Evolutionary conservation across 352 stramenopile genomes (phyloP), one percentile per base, ranked within the genome.

Genomic region (Nothophytophthora sp.): DNA sequence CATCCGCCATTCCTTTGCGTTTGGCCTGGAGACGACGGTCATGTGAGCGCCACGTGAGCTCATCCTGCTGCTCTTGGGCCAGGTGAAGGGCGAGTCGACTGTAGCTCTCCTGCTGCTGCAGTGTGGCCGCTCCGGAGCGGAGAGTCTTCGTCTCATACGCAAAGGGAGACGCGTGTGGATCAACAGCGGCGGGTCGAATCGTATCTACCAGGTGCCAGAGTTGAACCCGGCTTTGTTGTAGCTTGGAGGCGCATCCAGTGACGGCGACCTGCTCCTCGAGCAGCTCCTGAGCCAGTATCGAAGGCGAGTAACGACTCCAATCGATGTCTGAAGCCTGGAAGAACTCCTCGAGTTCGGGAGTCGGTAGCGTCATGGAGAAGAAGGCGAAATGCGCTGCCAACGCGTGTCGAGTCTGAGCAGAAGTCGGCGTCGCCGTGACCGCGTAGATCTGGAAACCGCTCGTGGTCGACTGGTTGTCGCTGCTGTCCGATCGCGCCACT

Each of bases 361-460:
- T 34, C 6, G 46, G 25, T 24, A 63, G 8, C 10, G 23, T n/a
- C 16, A 73, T 16, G 0, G 16, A 13, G 10, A 81, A 73, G 11
- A 81, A 46, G 0, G 49, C 41, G 25, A 81, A 54, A 9, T 71
- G 30, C 23, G 51, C 25, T 10, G 45, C 53, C 0, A 66, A 24
- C 2, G 19, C 39, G 32, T 76, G 54, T 23, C 67, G 63, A 20
- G 42, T 13, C 11, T 28, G 16, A 0, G 49, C 22, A 11, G 42
- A 19, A 7, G 73, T 50, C 4, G 48, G 12, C 12, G 33, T 57
- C 1, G 63, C 16, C 5, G 72, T 60, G 3, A 86, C 60, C 0
- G 62, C 74, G 25, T 80, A 83, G 2, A 88, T 33, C 40, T 82
- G 77, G 37, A 88, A 88, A 0, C n/a, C 37, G 2, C 30, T 11